Conservation (phyloP, 2,329 filamentous ascomycete species). For the Nothopassalora personata region DNA sequence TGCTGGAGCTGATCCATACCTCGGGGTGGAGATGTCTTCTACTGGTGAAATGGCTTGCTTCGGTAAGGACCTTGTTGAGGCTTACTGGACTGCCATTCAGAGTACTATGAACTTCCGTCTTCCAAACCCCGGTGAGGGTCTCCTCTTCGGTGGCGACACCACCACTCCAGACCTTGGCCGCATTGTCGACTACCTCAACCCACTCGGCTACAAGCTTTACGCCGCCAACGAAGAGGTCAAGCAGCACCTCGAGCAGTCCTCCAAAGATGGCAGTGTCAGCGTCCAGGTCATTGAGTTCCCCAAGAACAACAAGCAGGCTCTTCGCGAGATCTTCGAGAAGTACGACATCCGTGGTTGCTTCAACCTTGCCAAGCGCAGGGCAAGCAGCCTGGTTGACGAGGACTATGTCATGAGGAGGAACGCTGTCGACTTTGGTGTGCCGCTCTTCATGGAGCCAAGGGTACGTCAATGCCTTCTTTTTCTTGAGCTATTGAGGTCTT, state of each 20-base stretch:
- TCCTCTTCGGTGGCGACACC: constrained; percentile 85
- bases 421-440: constrained; percentile 95
- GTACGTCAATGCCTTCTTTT: constrained; percentile 48
- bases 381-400: constrained; percentile 78
- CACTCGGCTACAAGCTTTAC: constrained; percentile 90
- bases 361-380: constrained; percentile 81
- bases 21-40: constrained; percentile 94
- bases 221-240: constrained; percentile 80
- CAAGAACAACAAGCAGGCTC: constrained; percentile 87
- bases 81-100: constrained; percentile 95
- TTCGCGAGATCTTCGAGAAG: constrained; percentile 93
- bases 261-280: constrained; percentile 57
- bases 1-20: constrained; percentile 91
- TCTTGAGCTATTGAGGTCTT: neutral
- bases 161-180: constrained; percentile 64
- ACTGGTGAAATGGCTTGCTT: constrained; percentile 99
- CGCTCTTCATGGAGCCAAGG: constrained; percentile 97
- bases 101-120: constrained; percentile 99
- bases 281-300: constrained; percentile 96
- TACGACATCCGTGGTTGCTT: constrained; percentile 94
- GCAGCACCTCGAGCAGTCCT: constrained; percentile 67
- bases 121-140: constrained; percentile 87
- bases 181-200: constrained; percentile 80
- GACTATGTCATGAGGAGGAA: constrained; percentile 97
- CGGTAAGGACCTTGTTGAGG: constrained; percentile 89